Base-by-base conservation (phyloP, 2,329 filamentous ascomycete species). In the Trichoderma harzianum region DNA sequence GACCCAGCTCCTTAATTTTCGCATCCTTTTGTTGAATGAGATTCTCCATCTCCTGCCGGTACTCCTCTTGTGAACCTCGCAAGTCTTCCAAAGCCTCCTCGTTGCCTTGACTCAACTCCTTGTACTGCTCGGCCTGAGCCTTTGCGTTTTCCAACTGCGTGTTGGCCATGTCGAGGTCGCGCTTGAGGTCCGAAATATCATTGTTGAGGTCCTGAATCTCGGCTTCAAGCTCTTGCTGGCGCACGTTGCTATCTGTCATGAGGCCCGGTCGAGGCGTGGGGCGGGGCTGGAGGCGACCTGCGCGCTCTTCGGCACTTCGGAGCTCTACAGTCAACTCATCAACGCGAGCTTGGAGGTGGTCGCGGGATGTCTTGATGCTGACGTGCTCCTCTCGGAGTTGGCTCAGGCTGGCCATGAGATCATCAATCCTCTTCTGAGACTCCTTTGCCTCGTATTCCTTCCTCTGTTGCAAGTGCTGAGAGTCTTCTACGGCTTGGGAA, bases 391-490 rank as follows among this genome's bases (percentile, higher is more conserved):
- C 95, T 58, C 95, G 93, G 65, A 91, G 90, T 73, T 94, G 90
- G 75, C 93, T 88, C 53, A 98, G 85, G 76, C 90, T 95, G 36
- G 91, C 86, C 74, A 95, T 92, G 60, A 99, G 88, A 77, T 98
- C 95, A 75, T 99, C 95, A 73, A 98, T 96, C 66, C 95, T 90
- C 81, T 94, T 96, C 80, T 97, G 94, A 65, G 89, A 91, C 79
- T 98, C 94, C 75, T 94, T 92, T 55, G 92, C 89, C 73, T 99
- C 96, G 74, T 93, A 98, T 78, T 98, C 95, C 77, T 97, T 94
- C 71, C 95, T 90, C 65, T 96, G 85, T 72, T 92, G 87, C 39
- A 92, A 84, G 80, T 97, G 95, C 85, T 95, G 97, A 75, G 87
- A 89, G 74, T 97, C 95, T 73, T 98, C 94, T 0, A 90, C 82